phyloP scores from a whole-genome alignment of 2,329 filamentous ascomycete species.

The Penicillium sp. region DNA sequence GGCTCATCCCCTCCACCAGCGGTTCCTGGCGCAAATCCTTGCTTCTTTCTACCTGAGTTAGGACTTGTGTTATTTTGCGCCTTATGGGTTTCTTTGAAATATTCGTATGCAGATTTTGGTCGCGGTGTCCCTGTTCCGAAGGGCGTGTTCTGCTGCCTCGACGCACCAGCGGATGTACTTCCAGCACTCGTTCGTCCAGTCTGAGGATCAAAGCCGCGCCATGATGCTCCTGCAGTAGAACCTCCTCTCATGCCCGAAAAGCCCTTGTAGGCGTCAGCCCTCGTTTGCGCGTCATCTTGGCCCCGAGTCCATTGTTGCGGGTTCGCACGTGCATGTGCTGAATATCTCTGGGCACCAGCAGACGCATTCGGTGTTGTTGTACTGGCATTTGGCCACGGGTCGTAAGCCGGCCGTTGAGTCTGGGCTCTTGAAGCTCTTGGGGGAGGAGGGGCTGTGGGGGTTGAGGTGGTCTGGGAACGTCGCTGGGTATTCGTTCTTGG shows the following conservation, averaged over 20 bases:
- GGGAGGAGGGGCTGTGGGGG: conserved; percentile 6
- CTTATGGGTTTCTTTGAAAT: conserved; percentile 33
- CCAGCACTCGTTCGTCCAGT: conserved; percentile 29
- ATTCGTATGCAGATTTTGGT: conserved; percentile 39
- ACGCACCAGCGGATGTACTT: conserved; percentile 13
- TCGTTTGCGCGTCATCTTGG: conserved; percentile 41
- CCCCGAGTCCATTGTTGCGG: conserved; percentile 41
- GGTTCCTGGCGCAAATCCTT: conserved; percentile 59
- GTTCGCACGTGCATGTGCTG: conserved; percentile 41
- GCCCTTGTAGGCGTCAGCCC: conserved; percentile 46
- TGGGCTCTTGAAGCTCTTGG: conserved; percentile 26
- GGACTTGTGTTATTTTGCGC: conserved; percentile 38
- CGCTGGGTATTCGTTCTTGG: conserved; percentile 29
- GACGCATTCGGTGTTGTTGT: conserved; percentile 33
- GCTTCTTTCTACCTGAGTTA: conserved; percentile 50
- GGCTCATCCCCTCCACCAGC: conserved; percentile 59
- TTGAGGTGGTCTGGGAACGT: conserved; percentile 24
- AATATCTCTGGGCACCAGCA: conserved; percentile 41
- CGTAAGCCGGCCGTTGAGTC: conserved; percentile 21
- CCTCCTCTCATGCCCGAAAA: conserved; percentile 47
- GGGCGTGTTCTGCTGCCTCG: conserved; percentile 23
- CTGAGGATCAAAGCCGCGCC: conserved; percentile 42
- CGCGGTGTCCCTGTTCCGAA: conserved; percentile 15
- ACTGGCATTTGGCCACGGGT: conserved; percentile 10
- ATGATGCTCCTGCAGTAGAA: conserved; percentile 21